These are phyloP conservation scores for Solanum phureja DNA, from an alignment of 257 asterid genomes.

Conservation along the genomic window DNA sequence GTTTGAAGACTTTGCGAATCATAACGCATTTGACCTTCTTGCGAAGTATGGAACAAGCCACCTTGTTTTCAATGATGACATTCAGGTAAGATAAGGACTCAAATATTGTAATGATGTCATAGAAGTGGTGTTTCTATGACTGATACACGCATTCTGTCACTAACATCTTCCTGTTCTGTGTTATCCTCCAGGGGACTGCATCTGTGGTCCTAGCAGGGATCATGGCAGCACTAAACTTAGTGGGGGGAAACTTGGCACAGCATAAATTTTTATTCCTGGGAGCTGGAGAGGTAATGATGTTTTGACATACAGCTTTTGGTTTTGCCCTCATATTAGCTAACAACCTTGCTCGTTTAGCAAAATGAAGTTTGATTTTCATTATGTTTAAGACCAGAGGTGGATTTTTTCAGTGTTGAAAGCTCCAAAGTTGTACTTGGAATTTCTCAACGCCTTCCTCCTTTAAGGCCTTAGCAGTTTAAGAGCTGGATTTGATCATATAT, in stretches of 20 bases:
- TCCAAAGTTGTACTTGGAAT: not conserved
- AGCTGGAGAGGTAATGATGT: constrained; percentile 62
- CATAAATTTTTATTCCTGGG: constrained; percentile 71
- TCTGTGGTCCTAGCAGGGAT: constrained; percentile 79
- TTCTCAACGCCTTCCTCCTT: not conserved
- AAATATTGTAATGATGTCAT: not conserved
- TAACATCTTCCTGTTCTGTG: not conserved
- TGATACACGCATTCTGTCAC: not conserved
- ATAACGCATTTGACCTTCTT: constrained; percentile 77
- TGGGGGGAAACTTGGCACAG: constrained; percentile 60
- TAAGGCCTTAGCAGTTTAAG: not conserved
- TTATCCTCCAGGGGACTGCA: constrained; percentile 60
- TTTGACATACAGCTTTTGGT: not conserved
- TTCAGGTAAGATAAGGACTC: constrained; percentile 34
- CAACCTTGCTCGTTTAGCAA: not conserved
- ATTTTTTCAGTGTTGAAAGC: not conserved
- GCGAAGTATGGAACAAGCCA: constrained; percentile 58
- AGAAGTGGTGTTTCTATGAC: not conserved
- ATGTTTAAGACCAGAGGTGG: not conserved
- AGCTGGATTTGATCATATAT: not conserved
- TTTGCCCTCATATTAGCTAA: not conserved
- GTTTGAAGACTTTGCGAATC: constrained; percentile 89
- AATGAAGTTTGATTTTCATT: not conserved
- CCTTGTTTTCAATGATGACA: constrained; percentile 78
- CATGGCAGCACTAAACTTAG: constrained; percentile 48